Conservation (phyloP, 2,329 filamentous ascomycete species). For the Colletotrichum chlorophyti region DNA sequence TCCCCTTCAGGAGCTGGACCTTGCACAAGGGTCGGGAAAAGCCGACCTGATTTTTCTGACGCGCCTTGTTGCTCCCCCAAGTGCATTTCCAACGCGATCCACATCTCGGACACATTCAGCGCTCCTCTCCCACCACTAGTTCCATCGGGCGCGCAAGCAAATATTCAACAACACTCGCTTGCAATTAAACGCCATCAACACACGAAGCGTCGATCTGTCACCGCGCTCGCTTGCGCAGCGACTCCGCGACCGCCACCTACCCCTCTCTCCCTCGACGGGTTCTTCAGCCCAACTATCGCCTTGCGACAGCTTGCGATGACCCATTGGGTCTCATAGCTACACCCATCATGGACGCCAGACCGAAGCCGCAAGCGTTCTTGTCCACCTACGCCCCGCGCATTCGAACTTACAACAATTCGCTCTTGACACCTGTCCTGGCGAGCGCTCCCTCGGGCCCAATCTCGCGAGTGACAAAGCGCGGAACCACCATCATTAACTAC, state of each 20-base stretch:
- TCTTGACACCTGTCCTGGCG: slow-evolving; percentile 84
- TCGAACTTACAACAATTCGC: slow-evolving; percentile 88
- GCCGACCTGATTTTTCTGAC: slow-evolving; percentile 29
- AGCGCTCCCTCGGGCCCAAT: slow-evolving; percentile 69
- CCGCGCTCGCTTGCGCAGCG: slow-evolving; percentile 1
- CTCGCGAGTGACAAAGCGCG: slow-evolving; percentile 92
- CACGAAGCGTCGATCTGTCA: not conserved
- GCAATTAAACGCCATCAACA: not conserved
- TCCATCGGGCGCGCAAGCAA: slow-evolving; percentile 10
- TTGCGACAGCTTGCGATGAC: slow-evolving; percentile 27
- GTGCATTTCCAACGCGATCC: slow-evolving; percentile 28
- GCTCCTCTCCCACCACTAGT: slow-evolving; percentile 10
- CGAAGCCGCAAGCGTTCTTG: slow-evolving; percentile 81
- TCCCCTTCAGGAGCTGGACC: not conserved
- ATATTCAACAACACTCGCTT: not conserved
- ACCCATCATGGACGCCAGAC: slow-evolving; percentile 53
- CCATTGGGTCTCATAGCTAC: slow-evolving; percentile 25
- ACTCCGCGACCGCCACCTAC: not conserved
- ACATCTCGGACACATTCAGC: slow-evolving; percentile 20
- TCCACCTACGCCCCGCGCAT: slow-evolving; percentile 91
- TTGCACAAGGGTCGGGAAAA: slow-evolving; percentile 14
- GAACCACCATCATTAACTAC: slow-evolving; percentile 96
- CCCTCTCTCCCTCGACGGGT: slow-evolving; percentile 7
- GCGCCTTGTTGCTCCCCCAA: slow-evolving; percentile 21
- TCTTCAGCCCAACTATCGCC: not conserved